These are phyloP conservation scores for Beauveria caledonica DNA, from an alignment of 2,329 filamentous ascomycete species.

Conservation along the genomic window DNA sequence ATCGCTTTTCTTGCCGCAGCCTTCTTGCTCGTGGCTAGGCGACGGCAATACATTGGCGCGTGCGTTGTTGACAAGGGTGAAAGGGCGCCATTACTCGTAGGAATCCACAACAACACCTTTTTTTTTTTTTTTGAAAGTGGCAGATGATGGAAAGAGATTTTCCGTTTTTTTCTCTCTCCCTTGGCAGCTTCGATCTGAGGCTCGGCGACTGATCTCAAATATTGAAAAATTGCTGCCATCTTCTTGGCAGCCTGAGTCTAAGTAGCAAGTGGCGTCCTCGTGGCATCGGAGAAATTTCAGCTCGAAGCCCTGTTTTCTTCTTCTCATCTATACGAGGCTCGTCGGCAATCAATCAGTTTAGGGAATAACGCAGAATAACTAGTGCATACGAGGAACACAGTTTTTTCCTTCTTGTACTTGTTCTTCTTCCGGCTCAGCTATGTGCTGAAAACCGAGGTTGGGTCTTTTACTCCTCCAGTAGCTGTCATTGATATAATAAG, in stretches of 20 bases:
- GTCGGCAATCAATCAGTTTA: neutral
- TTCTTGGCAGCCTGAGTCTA: neutral
- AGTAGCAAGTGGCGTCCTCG: neutral
- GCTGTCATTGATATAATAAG: too few relatives aligned
- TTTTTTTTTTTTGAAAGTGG: neutral
- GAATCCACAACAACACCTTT: neutral
- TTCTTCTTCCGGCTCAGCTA: too few relatives aligned
- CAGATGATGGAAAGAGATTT: conserved; percentile 3
- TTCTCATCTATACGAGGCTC: neutral
- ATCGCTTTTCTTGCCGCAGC: neutral
- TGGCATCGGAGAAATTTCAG: neutral
- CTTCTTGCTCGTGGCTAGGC: neutral
- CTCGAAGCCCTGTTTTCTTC: neutral
- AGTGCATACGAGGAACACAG: neutral
- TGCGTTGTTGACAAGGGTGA: neutral
- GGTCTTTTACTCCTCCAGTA: neutral
- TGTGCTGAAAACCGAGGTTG: neutral
- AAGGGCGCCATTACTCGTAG: conserved; percentile 6
- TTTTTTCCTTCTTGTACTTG: too few relatives aligned
- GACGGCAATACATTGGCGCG: neutral
- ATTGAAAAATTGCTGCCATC: neutral
- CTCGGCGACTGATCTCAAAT: neutral
- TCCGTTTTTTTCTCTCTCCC: neutral
- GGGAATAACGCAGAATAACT: neutral
- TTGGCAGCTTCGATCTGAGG: neutral